These are phyloP conservation scores for Amanita muscaria DNA, from an alignment of 768 basidiomycete genomes.

Conservation along the genomic window DNA sequence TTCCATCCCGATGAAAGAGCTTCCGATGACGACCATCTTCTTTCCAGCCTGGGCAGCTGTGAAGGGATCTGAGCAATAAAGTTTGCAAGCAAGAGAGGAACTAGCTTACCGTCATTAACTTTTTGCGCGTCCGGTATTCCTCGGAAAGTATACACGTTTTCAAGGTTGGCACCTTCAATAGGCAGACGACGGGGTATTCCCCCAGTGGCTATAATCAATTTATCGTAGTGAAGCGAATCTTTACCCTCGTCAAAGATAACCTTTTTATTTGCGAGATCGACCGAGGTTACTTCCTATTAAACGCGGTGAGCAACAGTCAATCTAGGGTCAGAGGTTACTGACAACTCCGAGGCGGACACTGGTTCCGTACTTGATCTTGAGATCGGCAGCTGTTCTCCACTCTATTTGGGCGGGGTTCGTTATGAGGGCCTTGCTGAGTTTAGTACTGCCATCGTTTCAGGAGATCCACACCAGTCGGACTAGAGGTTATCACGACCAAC, in stretches of 20 bases:
- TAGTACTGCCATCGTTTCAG: conserved; percentile 50
- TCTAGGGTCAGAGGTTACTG: conserved; percentile 14
- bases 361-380: conserved; percentile 68
- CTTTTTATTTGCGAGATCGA: conserved; percentile 54
- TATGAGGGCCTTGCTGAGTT: conserved; percentile 78
- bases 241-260: conserved; percentile 56
- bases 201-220: conserved; percentile 74
- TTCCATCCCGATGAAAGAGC: conserved; percentile 91
- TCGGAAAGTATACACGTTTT: conserved; percentile 73
- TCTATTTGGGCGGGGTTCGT: conserved; percentile 73
- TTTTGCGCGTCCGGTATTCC: conserved; percentile 61
- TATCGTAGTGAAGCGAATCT: conserved; percentile 58
- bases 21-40: conserved; percentile 73
- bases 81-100: not conserved
- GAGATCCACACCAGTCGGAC: not conserved
- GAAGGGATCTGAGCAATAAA: conserved; percentile 4
- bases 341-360: conserved; percentile 55
- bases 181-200: conserved; percentile 67
- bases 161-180: conserved; percentile 62
- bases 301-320: conserved; percentile 4
- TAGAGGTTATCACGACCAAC: conserved; percentile 23
- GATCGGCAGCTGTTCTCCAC: conserved; percentile 60
- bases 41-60: conserved; percentile 55
- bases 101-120: conserved; percentile 55
- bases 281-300: conserved; percentile 54